Base-by-base conservation (phyloP, 1,139 yeast species). In the Lodderomyces pseudojiufengensis region DNA sequence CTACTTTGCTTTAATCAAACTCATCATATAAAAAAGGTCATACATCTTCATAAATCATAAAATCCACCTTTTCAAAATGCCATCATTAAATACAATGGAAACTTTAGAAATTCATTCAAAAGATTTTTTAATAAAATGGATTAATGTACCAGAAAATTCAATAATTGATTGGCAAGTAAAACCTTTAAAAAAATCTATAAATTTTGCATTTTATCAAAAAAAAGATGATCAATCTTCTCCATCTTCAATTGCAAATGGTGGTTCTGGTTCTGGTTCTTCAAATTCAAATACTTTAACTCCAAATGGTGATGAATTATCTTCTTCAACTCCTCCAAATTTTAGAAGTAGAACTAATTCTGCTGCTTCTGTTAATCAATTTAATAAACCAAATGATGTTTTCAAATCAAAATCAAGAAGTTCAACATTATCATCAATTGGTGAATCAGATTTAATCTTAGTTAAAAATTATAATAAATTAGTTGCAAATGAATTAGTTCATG, bases 71-170 rank as follows among this genome's bases (percentile, higher is more conserved):
- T 22, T 5, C 3, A 22, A 22, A 22, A 22, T 22, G n/a, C 9
- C 23, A 6, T n/a, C 16, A 23, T 3, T 15, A 10, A 11, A 8
- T 13, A 16, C 12, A 12, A 46, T 46, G 48, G 96, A 88, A 58
- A 80, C 90, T 2, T 73, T 92, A 39, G 97, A 90, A 59, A 78
- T 92, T 29, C 95, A 90, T 51, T 82, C 95, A 36, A 84, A 86
- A 55, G 84, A 92, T 41, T 90, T 85, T 53, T 76, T 88, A 46
- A 84, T 90, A 51, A 86, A 90, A 50, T 92, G 97, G 97, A 79
- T 88, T 41, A 76, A 80, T 45, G 86, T 83, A 7, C 82, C 85
- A 0, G 82, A 78, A 30, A 74, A 78, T 42, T 75, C 82, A 22
- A 59, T 72, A 16, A 73, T 90, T 31, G 77, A 76, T 45, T 92